phyloP scores from a whole-genome alignment of 768 basidiomycete species.

The Leccinellum albellum region DNA sequence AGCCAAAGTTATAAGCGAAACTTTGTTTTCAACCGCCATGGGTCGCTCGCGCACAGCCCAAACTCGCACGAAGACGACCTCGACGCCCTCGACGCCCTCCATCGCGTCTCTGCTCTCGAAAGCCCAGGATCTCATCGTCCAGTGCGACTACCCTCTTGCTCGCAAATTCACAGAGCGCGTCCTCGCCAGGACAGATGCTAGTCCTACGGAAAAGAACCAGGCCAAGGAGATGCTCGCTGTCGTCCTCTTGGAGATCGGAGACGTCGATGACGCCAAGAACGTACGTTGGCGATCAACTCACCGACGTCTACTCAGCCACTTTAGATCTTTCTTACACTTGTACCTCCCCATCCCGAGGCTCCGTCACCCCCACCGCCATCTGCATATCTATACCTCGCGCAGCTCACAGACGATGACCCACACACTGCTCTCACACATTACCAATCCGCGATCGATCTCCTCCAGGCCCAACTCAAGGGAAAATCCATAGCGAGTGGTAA shows the following conservation, averaged over 20 bases:
- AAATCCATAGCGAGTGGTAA: conserved; percentile 50
- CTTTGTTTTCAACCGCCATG: conserved; percentile 34
- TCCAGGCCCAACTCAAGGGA: conserved; percentile 67
- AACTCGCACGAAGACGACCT: conserved; percentile 11
- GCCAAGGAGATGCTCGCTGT: conserved; percentile 82
- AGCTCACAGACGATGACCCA: conserved; percentile 76
- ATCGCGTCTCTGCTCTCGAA: conserved; percentile 63
- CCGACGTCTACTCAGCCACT: not conserved
- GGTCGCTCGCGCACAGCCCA: conserved; percentile 52
- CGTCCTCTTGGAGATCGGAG: conserved; percentile 72
- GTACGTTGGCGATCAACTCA: conserved; percentile 36
- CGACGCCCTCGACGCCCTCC: conserved; percentile 38
- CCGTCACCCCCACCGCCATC: conserved; percentile 64
- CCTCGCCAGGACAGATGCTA: conserved; percentile 50
- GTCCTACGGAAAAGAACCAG: conserved; percentile 49
- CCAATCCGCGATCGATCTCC: conserved; percentile 71
- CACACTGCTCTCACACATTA: conserved; percentile 66
- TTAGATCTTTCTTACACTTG: conserved; percentile 60
- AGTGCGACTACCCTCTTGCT: conserved; percentile 84
- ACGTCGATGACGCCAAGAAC: conserved; percentile 66
- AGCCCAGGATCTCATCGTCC: conserved; percentile 74
- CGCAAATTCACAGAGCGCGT: conserved; percentile 66
- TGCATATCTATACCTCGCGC: conserved; percentile 86
- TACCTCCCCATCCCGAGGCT: conserved; percentile 60
- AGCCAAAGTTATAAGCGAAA: not conserved